phyloP scores from a whole-genome alignment of 176 grass and related monocot genomes.

The Miscanthus lutarioriparius region DNA sequence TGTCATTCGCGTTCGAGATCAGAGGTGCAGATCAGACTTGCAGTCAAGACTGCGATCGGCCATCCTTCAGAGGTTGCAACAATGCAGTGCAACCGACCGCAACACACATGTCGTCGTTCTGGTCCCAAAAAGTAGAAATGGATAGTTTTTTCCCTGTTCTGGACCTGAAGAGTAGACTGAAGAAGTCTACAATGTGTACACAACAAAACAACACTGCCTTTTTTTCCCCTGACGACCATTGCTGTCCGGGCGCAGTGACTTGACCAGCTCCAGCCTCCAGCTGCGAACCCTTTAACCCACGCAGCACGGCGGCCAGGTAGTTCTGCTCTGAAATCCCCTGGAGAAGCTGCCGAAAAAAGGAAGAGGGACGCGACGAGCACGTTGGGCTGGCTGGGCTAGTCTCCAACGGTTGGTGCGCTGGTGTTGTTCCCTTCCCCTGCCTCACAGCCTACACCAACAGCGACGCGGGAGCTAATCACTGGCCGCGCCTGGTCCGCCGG shows the following conservation, averaged over 20 bases:
- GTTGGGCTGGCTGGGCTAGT: neutral
- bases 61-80: neutral
- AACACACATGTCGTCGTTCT: neutral
- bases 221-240: neutral
- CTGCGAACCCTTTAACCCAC: neutral
- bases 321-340: neutral
- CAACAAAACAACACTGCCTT: neutral
- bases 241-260: neutral
- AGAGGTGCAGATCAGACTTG: neutral
- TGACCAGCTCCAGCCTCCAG: neutral
- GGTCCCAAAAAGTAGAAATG: neutral
- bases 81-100: neutral
- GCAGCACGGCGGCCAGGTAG: neutral
- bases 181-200: neutral
- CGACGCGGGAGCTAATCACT: constrained; percentile 25
- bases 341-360: neutral
- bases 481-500: neutral
- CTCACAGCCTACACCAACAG: constrained; percentile 34
- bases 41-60: neutral
- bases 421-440: constrained; percentile 15
- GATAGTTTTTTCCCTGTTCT: neutral
- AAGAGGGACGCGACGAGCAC: neutral
- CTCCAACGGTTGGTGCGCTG: constrained; percentile 36
- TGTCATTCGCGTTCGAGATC: neutral
- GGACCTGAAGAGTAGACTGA: neutral